Evolutionary conservation across 345 rosid genomes (phyloP).

Genomic region (Salix arbutifolia): DNA sequence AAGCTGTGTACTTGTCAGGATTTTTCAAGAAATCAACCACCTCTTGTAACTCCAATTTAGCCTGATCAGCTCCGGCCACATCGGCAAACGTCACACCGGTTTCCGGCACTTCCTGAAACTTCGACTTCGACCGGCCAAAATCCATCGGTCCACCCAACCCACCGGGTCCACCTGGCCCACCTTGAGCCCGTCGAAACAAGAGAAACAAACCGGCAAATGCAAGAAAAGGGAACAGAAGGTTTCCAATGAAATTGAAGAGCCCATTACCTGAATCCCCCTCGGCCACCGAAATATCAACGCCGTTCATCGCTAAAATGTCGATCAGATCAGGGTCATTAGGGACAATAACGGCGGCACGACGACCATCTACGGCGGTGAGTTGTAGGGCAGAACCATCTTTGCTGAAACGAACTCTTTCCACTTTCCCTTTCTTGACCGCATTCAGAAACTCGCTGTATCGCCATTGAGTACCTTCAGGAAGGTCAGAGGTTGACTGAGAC

Average conservation of each 20-base stretch:
- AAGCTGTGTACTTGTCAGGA: constrained; percentile 79
- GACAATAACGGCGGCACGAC: constrained; percentile 58
- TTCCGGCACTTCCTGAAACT: constrained; percentile 81
- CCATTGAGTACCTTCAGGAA: constrained; percentile 73
- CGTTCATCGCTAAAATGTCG: constrained; percentile 71
- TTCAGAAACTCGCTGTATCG: constrained; percentile 77
- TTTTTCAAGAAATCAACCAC: constrained; percentile 80
- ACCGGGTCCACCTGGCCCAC: constrained; percentile 79
- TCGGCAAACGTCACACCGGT: constrained; percentile 73
- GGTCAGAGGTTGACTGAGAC: constrained; percentile 43
- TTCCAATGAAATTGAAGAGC: constrained; percentile 53
- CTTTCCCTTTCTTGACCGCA: constrained; percentile 71
- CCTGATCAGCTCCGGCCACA: constrained; percentile 85
- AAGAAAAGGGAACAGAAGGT: constrained; percentile 55
- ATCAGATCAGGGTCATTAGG: constrained; percentile 70
- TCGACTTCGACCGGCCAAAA: constrained; percentile 70
- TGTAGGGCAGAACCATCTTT: constrained; percentile 65
- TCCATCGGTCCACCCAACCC: constrained; percentile 88
- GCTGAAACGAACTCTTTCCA: constrained; percentile 71
- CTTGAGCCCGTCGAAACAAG: constrained; percentile 61
- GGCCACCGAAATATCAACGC: constrained; percentile 70
- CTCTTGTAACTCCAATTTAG: constrained; percentile 69
- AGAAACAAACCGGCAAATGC: constrained; percentile 65
- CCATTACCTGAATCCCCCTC: constrained; percentile 76
- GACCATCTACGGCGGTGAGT: constrained; percentile 61